Evolutionary conservation across 805 yeast genomes (phyloP).

Genomic region (Starmera pachycereana): DNA sequence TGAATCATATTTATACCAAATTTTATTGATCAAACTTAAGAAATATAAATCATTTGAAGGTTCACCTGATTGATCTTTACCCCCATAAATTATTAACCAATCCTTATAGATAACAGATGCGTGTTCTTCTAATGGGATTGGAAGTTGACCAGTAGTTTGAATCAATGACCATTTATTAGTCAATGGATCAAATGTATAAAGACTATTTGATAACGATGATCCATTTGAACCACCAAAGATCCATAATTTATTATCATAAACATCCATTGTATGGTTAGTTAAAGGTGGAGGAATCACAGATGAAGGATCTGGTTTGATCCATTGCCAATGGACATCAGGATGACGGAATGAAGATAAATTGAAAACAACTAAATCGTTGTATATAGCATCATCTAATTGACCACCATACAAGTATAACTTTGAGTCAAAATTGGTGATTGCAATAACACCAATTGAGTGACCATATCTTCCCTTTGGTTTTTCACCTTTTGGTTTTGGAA

Average conservation of each 20-base stretch:
- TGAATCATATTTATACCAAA: conserved; percentile 58
- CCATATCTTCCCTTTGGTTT: conserved; percentile 94
- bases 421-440: conserved; percentile 45
- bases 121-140: conserved; percentile 88
- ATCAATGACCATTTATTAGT: conserved; percentile 61
- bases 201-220: conserved; percentile 56
- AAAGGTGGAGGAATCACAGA: conserved; percentile 63
- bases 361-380: conserved; percentile 76
- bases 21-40: conserved; percentile 60
- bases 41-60: conserved; percentile 59
- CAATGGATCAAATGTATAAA: conserved; percentile 72
- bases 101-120: conserved; percentile 74
- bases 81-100: conserved; percentile 79
- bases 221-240: conserved; percentile 90
- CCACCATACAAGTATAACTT: conserved; percentile 87
- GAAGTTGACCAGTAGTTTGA: conserved; percentile 54
- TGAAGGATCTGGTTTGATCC: conserved; percentile 41
- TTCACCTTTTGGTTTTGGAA: conserved; percentile 61
- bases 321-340: conserved; percentile 79
- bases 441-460: conserved; percentile 74
- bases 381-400: conserved; percentile 73
- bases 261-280: conserved; percentile 83
- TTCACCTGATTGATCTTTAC: conserved; percentile 66
- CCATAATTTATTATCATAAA: conserved; percentile 69
- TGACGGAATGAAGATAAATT: conserved; percentile 81